phyloP scores from a whole-genome alignment of 2,329 filamentous ascomycete genomes.

The Aurifilum marmelostoma region DNA sequence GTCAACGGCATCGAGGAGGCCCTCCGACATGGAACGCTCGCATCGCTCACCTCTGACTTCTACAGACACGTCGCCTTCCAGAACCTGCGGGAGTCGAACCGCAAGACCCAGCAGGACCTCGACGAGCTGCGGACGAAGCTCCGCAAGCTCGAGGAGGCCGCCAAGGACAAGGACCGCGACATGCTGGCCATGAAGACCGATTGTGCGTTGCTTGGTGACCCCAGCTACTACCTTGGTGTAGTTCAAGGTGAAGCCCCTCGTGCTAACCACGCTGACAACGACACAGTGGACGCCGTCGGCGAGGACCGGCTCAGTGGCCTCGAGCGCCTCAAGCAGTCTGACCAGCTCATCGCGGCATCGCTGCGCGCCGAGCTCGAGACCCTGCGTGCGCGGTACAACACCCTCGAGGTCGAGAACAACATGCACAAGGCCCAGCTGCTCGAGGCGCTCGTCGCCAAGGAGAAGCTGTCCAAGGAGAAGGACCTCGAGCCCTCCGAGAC shows the following conservation, averaged over 20 bases:
- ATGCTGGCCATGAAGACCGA: constrained; percentile 56
- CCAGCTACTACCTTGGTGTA: constrained; percentile 18
- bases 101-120: constrained; percentile 51
- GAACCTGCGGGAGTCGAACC: constrained; percentile 53
- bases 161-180: constrained; percentile 59
- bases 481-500: constrained; percentile 45
- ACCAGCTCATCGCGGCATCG: constrained; percentile 61
- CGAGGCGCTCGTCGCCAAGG: constrained; percentile 62
- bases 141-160: constrained; percentile 51
- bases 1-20: constrained; percentile 45
- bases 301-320: constrained; percentile 59
- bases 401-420: constrained; percentile 56
- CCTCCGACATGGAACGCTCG: constrained; percentile 37
- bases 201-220: constrained; percentile 44
- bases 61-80: constrained; percentile 58
- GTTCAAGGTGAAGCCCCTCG: constrained; percentile 32
- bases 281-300: constrained; percentile 54
- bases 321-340: constrained; percentile 61
- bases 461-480: constrained; percentile 59
- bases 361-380: constrained; percentile 61
- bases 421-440: constrained; percentile 63
- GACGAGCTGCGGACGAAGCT: constrained; percentile 48
- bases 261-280: constrained; percentile 34
- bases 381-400: constrained; percentile 55
- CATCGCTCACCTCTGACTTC: constrained; percentile 50